phyloP scores from a whole-genome alignment of 1,139 yeast genomes.

The Magnusiomyces starmeri region DNA sequence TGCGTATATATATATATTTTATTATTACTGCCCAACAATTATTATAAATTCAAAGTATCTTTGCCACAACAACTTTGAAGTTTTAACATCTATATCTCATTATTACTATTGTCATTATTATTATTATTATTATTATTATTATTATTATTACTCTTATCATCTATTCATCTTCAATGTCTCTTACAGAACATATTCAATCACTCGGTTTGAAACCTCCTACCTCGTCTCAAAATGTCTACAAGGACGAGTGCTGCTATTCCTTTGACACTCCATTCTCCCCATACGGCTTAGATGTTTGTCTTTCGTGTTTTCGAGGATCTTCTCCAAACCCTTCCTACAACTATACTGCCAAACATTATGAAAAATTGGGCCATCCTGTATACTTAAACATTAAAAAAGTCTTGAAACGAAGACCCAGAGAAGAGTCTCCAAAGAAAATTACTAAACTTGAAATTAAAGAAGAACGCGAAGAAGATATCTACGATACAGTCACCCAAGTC shows the following conservation, averaged over 20 bases:
- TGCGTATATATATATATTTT: too few relatives aligned
- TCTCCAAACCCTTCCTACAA: slow-evolving; percentile 44
- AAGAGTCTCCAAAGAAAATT: slow-evolving; percentile 45
- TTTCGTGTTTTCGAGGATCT: slow-evolving; percentile 58
- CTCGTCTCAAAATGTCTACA: slow-evolving; percentile 43
- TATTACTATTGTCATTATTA: background rate
- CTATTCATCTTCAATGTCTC: background rate
- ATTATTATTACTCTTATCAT: background rate
- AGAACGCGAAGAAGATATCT: slow-evolving; percentile 60
- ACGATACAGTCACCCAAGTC: slow-evolving; percentile 42
- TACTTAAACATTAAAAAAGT: slow-evolving; percentile 51
- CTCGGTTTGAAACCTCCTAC: slow-evolving; percentile 21
- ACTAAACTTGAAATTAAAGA: slow-evolving; percentile 71
- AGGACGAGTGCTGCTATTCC: slow-evolving; percentile 78
- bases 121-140: too few relatives aligned
- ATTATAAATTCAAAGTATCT: background rate
- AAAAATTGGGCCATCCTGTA: slow-evolving; percentile 45
- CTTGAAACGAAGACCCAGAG: slow-evolving; percentile 34
- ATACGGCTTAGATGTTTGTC: slow-evolving; percentile 65
- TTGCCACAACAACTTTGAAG: background rate
- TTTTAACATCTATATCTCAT: background rate
- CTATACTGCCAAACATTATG: slow-evolving; percentile 50
- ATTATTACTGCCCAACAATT: background rate
- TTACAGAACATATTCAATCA: slow-evolving; percentile 18
- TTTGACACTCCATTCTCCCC: slow-evolving; percentile 65